phyloP scores from a whole-genome alignment of 768 basidiomycete species.

The Lactarius trivialis region DNA sequence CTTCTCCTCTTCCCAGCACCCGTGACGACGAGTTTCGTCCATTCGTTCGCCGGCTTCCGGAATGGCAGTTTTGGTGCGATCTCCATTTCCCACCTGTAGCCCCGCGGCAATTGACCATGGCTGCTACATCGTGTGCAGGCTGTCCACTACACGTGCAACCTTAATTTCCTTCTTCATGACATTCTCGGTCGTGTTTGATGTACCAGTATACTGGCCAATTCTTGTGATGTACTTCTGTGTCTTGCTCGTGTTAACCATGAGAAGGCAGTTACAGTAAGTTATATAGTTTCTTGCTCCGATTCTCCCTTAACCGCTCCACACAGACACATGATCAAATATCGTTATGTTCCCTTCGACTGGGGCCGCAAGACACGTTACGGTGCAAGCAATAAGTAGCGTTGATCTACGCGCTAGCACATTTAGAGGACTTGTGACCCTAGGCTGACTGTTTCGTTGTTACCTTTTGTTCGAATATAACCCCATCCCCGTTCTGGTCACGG shows the following conservation, averaged over 20 bases:
- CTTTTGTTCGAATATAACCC: conserved; percentile 1
- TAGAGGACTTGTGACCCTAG: not conserved
- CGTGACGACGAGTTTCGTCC: conserved; percentile 96
- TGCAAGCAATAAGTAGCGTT: conserved; percentile 37
- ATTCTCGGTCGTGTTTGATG: conserved; percentile 79
- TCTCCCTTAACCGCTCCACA: not conserved
- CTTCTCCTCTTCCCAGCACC: conserved; percentile 53
- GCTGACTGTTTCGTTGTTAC: not conserved
- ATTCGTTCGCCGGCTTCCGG: conserved; percentile 90
- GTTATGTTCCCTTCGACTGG: conserved; percentile 92
- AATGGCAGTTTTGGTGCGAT: conserved; percentile 91
- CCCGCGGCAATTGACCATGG: not conserved
- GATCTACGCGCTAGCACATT: not conserved
- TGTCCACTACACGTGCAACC: conserved; percentile 85
- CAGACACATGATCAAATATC: conserved; percentile 99
- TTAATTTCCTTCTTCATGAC: conserved; percentile 77
- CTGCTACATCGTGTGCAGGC: conserved; percentile 42
- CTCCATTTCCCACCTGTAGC: not conserved
- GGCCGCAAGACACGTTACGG: conserved; percentile 91
- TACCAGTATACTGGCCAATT: conserved; percentile 99
- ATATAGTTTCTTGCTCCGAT: not conserved
- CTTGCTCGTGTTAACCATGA: conserved; percentile 91
- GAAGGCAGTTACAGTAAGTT: conserved; percentile 89
- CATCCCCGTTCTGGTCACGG: not conserved
- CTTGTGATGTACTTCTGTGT: conserved; percentile 95